Base-by-base conservation (phyloP, 2,329 filamentous ascomycete genomes). In the Plenodomus biglobosus region DNA sequence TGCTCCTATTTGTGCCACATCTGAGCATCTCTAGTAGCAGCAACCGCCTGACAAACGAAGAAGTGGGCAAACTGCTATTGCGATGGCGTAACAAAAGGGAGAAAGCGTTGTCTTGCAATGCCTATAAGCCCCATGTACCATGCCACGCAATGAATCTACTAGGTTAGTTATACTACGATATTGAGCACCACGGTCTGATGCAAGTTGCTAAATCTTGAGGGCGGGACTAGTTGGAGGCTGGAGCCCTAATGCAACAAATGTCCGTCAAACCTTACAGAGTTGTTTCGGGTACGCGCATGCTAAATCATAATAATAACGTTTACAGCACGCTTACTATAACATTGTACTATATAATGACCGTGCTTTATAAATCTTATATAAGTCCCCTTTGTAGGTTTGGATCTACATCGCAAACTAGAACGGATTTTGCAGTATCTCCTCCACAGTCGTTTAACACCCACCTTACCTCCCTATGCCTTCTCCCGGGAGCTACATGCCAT, bases 61-160 rank as follows among this genome's bases (percentile, higher is more conserved):
- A 11, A 38, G 13, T 19, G 42, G 52, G 47, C 40, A 69, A 69
- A 64, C n/a, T n/a, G n/a, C n/a, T n/a, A n/a, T n/a, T n/a, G n/a
- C n/a, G n/a, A n/a, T n/a, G n/a, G n/a, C n/a, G n/a, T n/a, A n/a
- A n/a, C n/a, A n/a, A n/a, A n/a, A n/a, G n/a, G n/a, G n/a, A n/a
- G n/a, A n/a, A n/a, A 51, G 45, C 60, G 61, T 48, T 70, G 66
- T 66, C 66, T 70, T 52, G 47, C 40, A 57, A n/a, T n/a, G 54
- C 56, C 62, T 60, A 50, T 43, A 54, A 38, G 46, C 48, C 38
- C 55, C 47, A 37, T 38, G n/a, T 36, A 3, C 16, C 6, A 24
- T 24, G 22, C 22, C 11, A 24, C 6, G 6, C 22, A 24, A 6
- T 6, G 22, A 24, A 6, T 24, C 11, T 6, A 24, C 22, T 45